A percentile compares a stretch with the other conserved stretches of the same genome.
phyloP scores from a whole-genome alignment of 2,329 filamentous ascomycete genomes.

The Diaporthe capsici region DNA sequence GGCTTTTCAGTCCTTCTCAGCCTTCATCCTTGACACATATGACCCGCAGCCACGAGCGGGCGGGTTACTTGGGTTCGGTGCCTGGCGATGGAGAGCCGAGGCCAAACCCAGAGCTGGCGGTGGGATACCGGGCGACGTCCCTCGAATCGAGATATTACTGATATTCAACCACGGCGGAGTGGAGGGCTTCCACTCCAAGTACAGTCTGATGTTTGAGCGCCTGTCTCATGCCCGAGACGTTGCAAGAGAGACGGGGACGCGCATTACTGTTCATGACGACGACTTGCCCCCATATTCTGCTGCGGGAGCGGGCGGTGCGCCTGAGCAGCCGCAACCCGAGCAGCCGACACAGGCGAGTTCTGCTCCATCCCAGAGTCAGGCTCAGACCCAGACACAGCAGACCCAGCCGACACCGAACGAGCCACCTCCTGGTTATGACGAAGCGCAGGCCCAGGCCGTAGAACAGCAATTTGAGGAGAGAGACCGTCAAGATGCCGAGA shows the following conservation, averaged over 20 bases:
- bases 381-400: slow-evolving; percentile 43
- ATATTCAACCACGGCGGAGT: slow-evolving; percentile 97
- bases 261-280: slow-evolving; percentile 75
- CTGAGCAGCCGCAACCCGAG: slow-evolving; percentile 46
- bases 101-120: slow-evolving; percentile 87
- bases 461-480: slow-evolving; percentile 75
- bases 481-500: slow-evolving; percentile 80
- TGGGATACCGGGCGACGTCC: slow-evolving; percentile 81
- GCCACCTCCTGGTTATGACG: slow-evolving; percentile 92
- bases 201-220: slow-evolving; percentile 87
- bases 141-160: slow-evolving; percentile 84
- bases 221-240: slow-evolving; percentile 85
- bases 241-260: slow-evolving; percentile 76
- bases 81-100: slow-evolving; percentile 88
- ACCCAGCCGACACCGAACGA: slow-evolving; percentile 70
- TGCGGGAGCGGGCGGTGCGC: slow-evolving; percentile 46
- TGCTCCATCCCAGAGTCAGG: slow-evolving; percentile 29
- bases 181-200: slow-evolving; percentile 87
- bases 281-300: slow-evolving; percentile 85
- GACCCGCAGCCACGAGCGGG: slow-evolving; percentile 85
- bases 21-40: slow-evolving; percentile 87
- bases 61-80: slow-evolving; percentile 82
- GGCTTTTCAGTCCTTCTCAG: slow-evolving; percentile 87
- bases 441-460: slow-evolving; percentile 82
- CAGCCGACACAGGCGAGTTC: slow-evolving; percentile 45